Percentiles rank a stretch among this genome's conserved stretches.
These are phyloP conservation scores for Pittosporum tobira DNA, from an alignment of 129 eudicot genomes.

Conservation along the genomic window DNA sequence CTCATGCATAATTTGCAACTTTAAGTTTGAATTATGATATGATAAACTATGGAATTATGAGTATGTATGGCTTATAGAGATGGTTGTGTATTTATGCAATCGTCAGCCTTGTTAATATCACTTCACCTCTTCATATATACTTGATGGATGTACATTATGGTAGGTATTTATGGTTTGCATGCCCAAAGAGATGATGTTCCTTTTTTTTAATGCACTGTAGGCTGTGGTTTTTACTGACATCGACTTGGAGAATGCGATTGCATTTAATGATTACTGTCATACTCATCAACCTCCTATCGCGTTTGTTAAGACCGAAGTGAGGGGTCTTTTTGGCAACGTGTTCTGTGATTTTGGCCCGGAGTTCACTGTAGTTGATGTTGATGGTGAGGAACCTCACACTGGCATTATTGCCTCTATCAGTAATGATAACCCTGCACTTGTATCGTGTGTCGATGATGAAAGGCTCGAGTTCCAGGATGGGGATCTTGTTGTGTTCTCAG, in stretches of 20 bases:
- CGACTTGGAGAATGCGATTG: constrained; percentile 58
- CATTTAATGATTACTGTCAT: constrained; percentile 69
- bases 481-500: constrained; percentile 79
- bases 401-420: constrained; percentile 90
- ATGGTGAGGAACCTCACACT: constrained; percentile 87
- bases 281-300: constrained; percentile 78
- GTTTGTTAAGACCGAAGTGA: constrained; percentile 69
- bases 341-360: constrained; percentile 91
- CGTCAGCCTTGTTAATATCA: not conserved
- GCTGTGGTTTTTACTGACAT: constrained; percentile 89
- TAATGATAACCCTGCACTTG: constrained; percentile 74
- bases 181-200: not conserved
- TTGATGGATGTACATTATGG: too few species aligned
- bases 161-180: too few species aligned
- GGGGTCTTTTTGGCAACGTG: constrained; percentile 80
- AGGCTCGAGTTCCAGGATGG: constrained; percentile 93
- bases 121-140: not conserved
- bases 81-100: too few species aligned
- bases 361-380: constrained; percentile 79
- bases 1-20: too few species aligned
- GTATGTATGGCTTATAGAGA: too few species aligned
- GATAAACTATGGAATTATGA: not conserved
- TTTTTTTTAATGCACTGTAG: constrained; percentile 28
- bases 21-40: not conserved
- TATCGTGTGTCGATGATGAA: constrained; percentile 88